Conservation (phyloP, 148 eudicot species). For the Rhododendron simsii region DNA sequence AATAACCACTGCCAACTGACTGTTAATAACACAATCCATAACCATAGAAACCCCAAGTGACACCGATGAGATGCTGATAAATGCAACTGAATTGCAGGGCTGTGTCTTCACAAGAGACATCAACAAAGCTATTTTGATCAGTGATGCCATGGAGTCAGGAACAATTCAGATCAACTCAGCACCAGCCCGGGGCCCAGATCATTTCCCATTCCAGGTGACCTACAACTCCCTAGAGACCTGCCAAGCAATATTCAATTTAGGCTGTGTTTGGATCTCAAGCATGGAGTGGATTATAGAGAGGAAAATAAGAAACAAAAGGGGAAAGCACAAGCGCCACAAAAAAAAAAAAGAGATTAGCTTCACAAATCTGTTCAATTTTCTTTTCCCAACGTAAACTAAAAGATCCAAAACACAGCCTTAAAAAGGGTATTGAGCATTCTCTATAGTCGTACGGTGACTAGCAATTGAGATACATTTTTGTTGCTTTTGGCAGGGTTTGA, state of each 20-base stretch:
- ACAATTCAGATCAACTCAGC: constrained; percentile 98
- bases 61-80: background rate
- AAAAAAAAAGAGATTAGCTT: background rate
- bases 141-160: constrained; percentile 97
- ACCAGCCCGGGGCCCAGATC: constrained; percentile 98
- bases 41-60: background rate
- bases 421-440: background rate
- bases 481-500: constrained; percentile 58
- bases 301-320: background rate
- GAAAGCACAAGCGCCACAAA: background rate
- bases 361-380: background rate
- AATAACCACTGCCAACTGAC: background rate
- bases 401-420: background rate
- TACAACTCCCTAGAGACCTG: constrained; percentile 2
- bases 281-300: background rate
- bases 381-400: background rate
- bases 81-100: constrained; percentile 42
- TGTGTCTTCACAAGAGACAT: constrained; percentile 89
- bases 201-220: constrained; percentile 90
- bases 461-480: background rate
- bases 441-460: background rate
- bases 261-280: background rate
- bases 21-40: background rate
- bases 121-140: constrained; percentile 91
- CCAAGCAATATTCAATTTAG: background rate